A percentile compares a stretch with the other conserved stretches of the same genome.
Evolutionary conservation across 805 yeast genomes (phyloP).

Genomic region (Candida arabinofermentans): DNA sequence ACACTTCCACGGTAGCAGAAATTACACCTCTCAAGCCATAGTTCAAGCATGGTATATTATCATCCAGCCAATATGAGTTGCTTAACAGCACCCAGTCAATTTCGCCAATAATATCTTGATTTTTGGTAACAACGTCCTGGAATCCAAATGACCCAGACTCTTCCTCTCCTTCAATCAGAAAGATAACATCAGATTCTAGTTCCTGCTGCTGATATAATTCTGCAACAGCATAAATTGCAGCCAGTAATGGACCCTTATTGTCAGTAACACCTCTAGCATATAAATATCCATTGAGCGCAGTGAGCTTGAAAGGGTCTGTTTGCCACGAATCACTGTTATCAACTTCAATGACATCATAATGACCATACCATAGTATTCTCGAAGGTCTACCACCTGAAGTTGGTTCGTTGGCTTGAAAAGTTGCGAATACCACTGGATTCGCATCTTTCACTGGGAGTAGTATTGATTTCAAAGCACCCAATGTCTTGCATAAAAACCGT

Average conservation of each 20-base stretch:
- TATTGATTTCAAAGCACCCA: constrained; percentile 68
- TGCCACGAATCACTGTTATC: constrained; percentile 56
- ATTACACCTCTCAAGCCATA: constrained; percentile 93
- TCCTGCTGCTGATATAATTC: constrained; percentile 50
- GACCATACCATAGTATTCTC: constrained; percentile 85
- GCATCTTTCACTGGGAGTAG: constrained; percentile 71
- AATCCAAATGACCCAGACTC: constrained; percentile 91
- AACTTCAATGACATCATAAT: constrained; percentile 91
- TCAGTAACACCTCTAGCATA: constrained; percentile 93
- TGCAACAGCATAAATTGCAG: constrained; percentile 84
- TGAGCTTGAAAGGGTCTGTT: constrained; percentile 72
- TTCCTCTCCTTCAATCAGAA: constrained; percentile 92
- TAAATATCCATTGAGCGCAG: constrained; percentile 77
- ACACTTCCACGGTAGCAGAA: constrained; percentile 67
- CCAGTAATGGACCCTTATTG: constrained; percentile 89
- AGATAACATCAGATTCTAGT: constrained; percentile 69
- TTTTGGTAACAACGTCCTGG: constrained; percentile 53
- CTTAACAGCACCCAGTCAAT: constrained; percentile 89
- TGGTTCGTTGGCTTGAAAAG: constrained; percentile 47
- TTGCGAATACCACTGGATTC: constrained; percentile 82
- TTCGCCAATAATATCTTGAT: constrained; percentile 54
- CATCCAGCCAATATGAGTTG: constrained; percentile 93
- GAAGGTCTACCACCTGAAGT: constrained; percentile 17
- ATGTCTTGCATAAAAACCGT: constrained; percentile 51
- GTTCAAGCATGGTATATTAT: constrained; percentile 82